These are phyloP conservation scores for Albugo laibachii DNA, from an alignment of 352 stramenopile genomes.

Conservation along the genomic window DNA sequence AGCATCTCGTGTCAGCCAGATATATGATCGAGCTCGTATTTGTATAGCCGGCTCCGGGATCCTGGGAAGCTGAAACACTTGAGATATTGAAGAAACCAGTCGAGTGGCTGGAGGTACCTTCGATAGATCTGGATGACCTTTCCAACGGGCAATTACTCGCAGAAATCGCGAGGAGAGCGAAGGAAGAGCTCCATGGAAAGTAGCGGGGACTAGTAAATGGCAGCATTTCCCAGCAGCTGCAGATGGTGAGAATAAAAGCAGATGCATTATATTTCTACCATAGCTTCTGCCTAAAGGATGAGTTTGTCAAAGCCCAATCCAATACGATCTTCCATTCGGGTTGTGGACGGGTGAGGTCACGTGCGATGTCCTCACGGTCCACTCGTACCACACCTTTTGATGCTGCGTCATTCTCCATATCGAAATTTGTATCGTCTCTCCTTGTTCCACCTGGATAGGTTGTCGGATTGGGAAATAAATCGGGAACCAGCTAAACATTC, in stretches of 20 bases:
- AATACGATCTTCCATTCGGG: slow-evolving; percentile 88
- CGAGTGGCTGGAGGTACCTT: slow-evolving; percentile 83
- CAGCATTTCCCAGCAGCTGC: too few species aligned
- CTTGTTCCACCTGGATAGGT: slow-evolving; percentile 68
- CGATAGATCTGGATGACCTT: slow-evolving; percentile 43
- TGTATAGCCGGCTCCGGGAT: slow-evolving; percentile 65
- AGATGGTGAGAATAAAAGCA: too few species aligned
- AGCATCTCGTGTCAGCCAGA: too few species aligned
- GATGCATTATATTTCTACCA: too few species aligned
- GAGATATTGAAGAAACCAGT: slow-evolving; percentile 86
- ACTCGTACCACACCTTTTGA: slow-evolving; percentile 97
- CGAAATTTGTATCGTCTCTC: slow-evolving; percentile 64
- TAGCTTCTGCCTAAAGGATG: too few species aligned
- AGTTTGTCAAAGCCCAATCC: slow-evolving; percentile 78
- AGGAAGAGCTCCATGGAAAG: slow-evolving; percentile 6
- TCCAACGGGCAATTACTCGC: slow-evolving; percentile 53
- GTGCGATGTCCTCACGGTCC: slow-evolving; percentile 47
- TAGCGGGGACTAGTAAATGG: too few species aligned
- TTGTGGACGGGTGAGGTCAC: slow-evolving; percentile 86
- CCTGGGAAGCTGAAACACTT: slow-evolving; percentile 85
- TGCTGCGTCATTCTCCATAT: slow-evolving; percentile 85
- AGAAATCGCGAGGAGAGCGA: slow-evolving; percentile 56
- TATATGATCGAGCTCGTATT: slow-evolving; percentile 3
- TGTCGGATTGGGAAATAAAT: slow-evolving; percentile 93
- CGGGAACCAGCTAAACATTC: slow-evolving; percentile 99